Percentiles rank a stretch among this genome's conserved stretches.
Evolutionary conservation across 352 stramenopile species (phyloP).

Genomic region (Pythium volutum): DNA sequence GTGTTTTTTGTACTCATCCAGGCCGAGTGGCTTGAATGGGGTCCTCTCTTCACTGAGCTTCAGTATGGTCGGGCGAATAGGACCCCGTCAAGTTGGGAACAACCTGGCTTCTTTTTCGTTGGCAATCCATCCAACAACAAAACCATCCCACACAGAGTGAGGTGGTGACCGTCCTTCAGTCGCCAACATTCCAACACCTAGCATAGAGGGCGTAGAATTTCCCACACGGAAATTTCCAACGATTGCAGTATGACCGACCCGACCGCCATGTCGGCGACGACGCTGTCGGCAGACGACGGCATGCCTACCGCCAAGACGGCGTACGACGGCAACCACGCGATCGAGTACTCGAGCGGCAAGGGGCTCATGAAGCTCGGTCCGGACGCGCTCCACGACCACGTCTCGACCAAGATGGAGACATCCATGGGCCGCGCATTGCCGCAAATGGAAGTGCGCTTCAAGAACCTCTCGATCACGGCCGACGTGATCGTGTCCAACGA

Average conservation of each 20-base stretch:
- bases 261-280: background rate
- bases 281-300: constrained; percentile 1
- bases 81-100: no score
- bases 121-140: no score
- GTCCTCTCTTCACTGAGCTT: background rate
- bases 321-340: constrained; percentile 6
- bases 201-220: background rate
- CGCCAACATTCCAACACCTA: constrained; percentile 9
- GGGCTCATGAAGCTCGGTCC: constrained; percentile 28
- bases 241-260: constrained; percentile 1
- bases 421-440: constrained; percentile 43
- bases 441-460: constrained; percentile 63
- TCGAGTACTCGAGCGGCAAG: constrained; percentile 24
- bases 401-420: constrained; percentile 39
- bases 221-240: no score
- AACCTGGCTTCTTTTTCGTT: background rate
- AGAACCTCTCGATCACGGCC: constrained; percentile 41
- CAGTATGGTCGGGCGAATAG: background rate
- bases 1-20: no score
- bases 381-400: constrained; percentile 37
- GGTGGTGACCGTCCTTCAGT: constrained; percentile 15
- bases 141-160: no score
- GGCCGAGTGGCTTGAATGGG: no score
- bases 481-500: constrained; percentile 39
- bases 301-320: background rate